Evolutionary conservation across 2,329 filamentous ascomycete genomes (phyloP), one percentile per base, ranked within the genome.

Genomic region (Chalara sp.): DNA sequence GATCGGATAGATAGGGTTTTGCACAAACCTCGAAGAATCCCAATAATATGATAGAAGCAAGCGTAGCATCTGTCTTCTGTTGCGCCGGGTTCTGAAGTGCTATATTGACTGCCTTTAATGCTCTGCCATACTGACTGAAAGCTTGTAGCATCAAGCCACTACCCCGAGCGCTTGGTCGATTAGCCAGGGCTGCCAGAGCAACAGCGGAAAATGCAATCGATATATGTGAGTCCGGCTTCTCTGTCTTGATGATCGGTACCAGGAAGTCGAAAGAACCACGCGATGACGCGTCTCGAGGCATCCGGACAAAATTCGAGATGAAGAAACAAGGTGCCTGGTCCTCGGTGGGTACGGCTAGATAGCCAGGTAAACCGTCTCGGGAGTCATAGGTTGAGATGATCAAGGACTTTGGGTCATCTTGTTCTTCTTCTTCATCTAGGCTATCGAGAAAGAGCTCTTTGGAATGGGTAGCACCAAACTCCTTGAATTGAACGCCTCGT

Each of bases 261-360:
- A 84, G 65, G 49, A 78, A 83, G 55, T 83, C 79, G 65, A 83
- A 71, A 58, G 78, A 81, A 0, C 80, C 81, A 21, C 76, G 65
- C 2, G 72, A 72, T 35, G 66, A 70, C n/a, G 73, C 75, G 28
- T 74, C 69, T 11, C 68, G 67, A 21, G 80, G 78, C 7, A 79
- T 58, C 10, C 83, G 68, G 47, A 84, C 73, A 60, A 78, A 84
- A 61, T 84, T 83, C 49, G 79, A 70, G 11, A 83, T 65, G 59
- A 84, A 84, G 59, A 80, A 77, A 57, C 78, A 81, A 7, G 72
- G 70, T 1, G 80, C 80, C 55, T 77, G 73, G 53, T 80, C 71
- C 21, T 81, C 76, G 1, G 78, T 58, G 2, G 79, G 71, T 10
- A 79, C 58, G 43, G 69, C 68, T 13, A 78, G 64, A 5, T 21